Base-by-base conservation (phyloP, 75 land plant genomes). In the Isoetes taiwanensis region DNA sequence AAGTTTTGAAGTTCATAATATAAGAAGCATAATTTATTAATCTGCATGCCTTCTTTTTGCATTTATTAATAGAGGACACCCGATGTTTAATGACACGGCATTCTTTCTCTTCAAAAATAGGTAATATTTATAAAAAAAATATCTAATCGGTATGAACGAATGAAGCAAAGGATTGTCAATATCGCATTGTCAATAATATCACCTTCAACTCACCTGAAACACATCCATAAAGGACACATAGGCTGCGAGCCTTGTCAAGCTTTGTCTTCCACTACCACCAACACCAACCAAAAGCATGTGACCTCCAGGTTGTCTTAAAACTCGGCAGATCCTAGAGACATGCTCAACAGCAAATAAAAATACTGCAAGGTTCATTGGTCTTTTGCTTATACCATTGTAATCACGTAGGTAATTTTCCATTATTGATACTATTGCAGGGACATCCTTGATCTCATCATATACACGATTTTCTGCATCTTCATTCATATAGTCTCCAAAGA, bases 281-380 rank as follows among this genome's bases (percentile, higher is more conserved):
- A 71, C 74, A 30, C 74, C 74, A 30, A 71, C 69, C 25, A 71
- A 54, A 28, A 71, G 40, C 74, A 71, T 71, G 31, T 71, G 74
- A 2, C 74, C 74, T 32, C 74, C 68, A n/a, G 74, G 74, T 53
- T 71, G 74, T 26, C 62, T 71, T 34, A 71, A 37, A 24, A 71
- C 54, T 14, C 74, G 42, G 31, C 74, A 71, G 16, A 71, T 65
- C 28, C 74, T 59, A 17, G 74, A 71, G 1, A 71, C 69, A 54
- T 71, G 74, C 30, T 71, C 74, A 52, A 71, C 69, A 0, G 74
- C 74, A 65, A 71, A 71, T n/a, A 71, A 52, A 30, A 71, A 71
- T 16, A 71, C 65, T 1, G 74, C 74, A 16, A 71, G 57, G 60
- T 71, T 71, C 74, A 71, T 71, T 10, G 74, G 74, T 1, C 74